Evolutionary conservation across 257 asterid genomes (phyloP), one percentile per base, ranked within the genome.

Genomic region (Solanum appendiculatum): DNA sequence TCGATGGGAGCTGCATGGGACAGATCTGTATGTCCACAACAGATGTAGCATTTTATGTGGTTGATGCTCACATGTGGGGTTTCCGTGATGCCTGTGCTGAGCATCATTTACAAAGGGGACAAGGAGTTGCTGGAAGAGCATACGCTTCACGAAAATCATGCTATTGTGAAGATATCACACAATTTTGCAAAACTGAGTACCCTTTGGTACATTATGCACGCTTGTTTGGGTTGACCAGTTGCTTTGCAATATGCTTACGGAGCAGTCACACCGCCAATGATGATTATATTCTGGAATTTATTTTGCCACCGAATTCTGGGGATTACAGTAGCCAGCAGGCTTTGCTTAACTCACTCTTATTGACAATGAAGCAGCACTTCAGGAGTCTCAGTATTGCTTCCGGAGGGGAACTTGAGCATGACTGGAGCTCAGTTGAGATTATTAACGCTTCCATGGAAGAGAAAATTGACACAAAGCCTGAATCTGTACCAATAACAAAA

Each of bases 341-440:
- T 25, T 87, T 96, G 90, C 90, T 95, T 92, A 92, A 93, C 86
- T 92, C 98, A 2, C 86, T 96, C 86, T 89, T 94, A 82, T 92
- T 88, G 88, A 96, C 97, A 36, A 92, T 96, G 95, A 93, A 94
- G 87, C 93, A 92, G 83, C 98, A 95, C 90, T 88, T 94, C 72
- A 93, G 95, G 89, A 95, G 98, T 89, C 89, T 96, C 82, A 92
- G 97, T 85, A 93, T 94, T 93, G 95, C 97, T 86, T 96, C 99
- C 1, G 98, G 98, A 5, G 93, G 88, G 83, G 94, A 94, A 86
- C 94, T 94, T 78, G 94, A 92, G 64, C 92, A 92, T 58, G 98
- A 92, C 87, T 91, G 95, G 95, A 92, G 91, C 88, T 95, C 95
- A 29, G 89, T 93, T 78, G 98, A 95, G 90, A 92, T 94, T 85